Evolutionary conservation across 2,329 filamentous ascomycete genomes (phyloP).

Genomic region (Phaeomoniella chlamydospora): DNA sequence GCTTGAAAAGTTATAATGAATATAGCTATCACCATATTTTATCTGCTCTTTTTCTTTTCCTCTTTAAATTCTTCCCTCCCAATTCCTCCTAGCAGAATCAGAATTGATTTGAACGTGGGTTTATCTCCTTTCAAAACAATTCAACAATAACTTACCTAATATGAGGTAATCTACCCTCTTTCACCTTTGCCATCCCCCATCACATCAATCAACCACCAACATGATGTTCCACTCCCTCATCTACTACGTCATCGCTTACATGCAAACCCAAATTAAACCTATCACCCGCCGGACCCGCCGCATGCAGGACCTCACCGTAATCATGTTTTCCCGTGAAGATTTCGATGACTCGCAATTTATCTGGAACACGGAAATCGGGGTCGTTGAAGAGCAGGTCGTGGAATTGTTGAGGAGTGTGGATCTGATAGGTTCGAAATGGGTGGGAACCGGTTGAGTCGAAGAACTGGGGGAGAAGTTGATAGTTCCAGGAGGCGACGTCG

Average conservation of each 20-base stretch:
- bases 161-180: no score
- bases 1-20: no score
- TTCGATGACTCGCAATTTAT: slow-evolving; percentile 26
- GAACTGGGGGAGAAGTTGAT: slow-evolving; percentile 45
- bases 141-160: no score
- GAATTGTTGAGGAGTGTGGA: not conserved
- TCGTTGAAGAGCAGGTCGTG: slow-evolving; percentile 7
- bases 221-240: not conserved
- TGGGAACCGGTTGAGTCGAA: slow-evolving; percentile 27
- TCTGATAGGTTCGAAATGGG: not conserved
- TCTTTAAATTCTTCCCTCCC: no score
- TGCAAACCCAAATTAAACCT: not conserved
- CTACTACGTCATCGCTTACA: not conserved
- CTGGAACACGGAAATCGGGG: slow-evolving; percentile 20
- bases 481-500: slow-evolving; percentile 63
- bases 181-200: no score
- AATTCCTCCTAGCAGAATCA: no score
- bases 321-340: slow-evolving; percentile 24
- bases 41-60: no score
- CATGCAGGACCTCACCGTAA: slow-evolving; percentile 2
- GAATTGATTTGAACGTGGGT: no score
- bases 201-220: not conserved
- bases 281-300: not conserved
- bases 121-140: no score
- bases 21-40: no score